These are phyloP conservation scores for Rhizopogon vesiculosus DNA, from an alignment of 768 basidiomycete genomes.

Conservation along the genomic window DNA sequence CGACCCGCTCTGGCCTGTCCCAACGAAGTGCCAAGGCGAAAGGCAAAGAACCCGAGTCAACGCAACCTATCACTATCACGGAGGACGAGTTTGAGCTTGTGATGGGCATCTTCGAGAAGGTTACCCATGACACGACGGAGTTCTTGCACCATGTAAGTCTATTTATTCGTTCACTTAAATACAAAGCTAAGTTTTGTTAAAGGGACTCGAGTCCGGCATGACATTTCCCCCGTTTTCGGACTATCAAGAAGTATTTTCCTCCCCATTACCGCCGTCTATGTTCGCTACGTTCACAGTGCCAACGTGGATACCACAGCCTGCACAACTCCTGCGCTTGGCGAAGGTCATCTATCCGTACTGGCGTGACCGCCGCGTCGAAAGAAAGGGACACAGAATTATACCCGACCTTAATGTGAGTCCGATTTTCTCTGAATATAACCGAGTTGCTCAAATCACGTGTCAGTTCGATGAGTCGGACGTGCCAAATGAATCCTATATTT, in stretches of 20 bases:
- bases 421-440: background rate
- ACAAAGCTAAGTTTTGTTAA: slow-evolving; percentile 4
- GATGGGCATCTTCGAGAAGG: slow-evolving; percentile 91
- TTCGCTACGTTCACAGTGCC: slow-evolving; percentile 72
- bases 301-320: slow-evolving; percentile 59
- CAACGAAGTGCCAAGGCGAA: slow-evolving; percentile 71
- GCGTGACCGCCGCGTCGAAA: slow-evolving; percentile 77
- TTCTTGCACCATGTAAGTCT: slow-evolving; percentile 80
- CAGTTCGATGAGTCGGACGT: slow-evolving; percentile 89
- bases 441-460: background rate
- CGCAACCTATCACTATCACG: slow-evolving; percentile 59
- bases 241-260: slow-evolving; percentile 65
- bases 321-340: slow-evolving; percentile 62
- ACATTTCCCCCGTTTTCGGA: slow-evolving; percentile 68
- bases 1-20: slow-evolving; percentile 49
- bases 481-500: slow-evolving; percentile 90
- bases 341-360: slow-evolving; percentile 82
- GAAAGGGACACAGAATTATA: slow-evolving; percentile 81
- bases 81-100: slow-evolving; percentile 95
- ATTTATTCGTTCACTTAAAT: background rate
- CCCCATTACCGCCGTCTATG: slow-evolving; percentile 50
- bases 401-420: slow-evolving; percentile 78
- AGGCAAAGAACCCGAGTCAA: slow-evolving; percentile 76
- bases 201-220: slow-evolving; percentile 65
- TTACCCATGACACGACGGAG: slow-evolving; percentile 85